Conservation (phyloP, 495 filamentous ascomycete species). For the Staphylotrichum tortipilum region DNA sequence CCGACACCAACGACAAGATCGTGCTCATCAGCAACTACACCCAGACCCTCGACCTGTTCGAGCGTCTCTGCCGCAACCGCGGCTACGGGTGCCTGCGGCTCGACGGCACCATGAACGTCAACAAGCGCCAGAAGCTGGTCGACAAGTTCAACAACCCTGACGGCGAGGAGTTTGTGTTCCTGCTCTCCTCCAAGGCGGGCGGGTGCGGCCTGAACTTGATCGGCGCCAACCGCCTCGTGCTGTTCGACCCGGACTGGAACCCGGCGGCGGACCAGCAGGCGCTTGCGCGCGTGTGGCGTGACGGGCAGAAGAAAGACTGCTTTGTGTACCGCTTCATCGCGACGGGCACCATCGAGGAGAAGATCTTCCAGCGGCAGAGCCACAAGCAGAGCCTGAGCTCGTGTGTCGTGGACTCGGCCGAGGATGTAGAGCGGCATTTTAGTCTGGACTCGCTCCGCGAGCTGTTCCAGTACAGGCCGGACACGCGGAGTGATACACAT, state of each 20-base stretch:
- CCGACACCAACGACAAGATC: slow-evolving; percentile 98
- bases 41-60: slow-evolving; percentile 91
- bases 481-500: slow-evolving; percentile 86
- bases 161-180: slow-evolving; percentile 84
- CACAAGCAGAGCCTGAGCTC: slow-evolving; percentile 96
- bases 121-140: slow-evolving; percentile 91
- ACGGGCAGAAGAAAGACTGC: slow-evolving; percentile 98
- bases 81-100: slow-evolving; percentile 80
- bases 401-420: slow-evolving; percentile 94
- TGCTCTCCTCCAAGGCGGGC: slow-evolving; percentile 92
- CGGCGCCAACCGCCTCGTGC: slow-evolving; percentile 89
- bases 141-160: slow-evolving; percentile 97
- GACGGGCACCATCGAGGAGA: slow-evolving; percentile 97
- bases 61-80: slow-evolving; percentile 76
- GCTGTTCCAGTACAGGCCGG: slow-evolving; percentile 81
- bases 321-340: slow-evolving; percentile 99
- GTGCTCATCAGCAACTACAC: slow-evolving; percentile 99
- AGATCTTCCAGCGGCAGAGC: slow-evolving; percentile 97
- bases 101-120: slow-evolving; percentile 95
- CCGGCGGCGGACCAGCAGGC: slow-evolving; percentile 97
- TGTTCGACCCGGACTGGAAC: slow-evolving; percentile 99
- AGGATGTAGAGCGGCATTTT: slow-evolving; percentile 97
- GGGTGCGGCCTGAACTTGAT: slow-evolving; percentile 96
- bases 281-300: slow-evolving; percentile 93
- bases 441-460: slow-evolving; percentile 79